phyloP scores from a whole-genome alignment of 805 yeast species.

The Saturnispora silvae region DNA sequence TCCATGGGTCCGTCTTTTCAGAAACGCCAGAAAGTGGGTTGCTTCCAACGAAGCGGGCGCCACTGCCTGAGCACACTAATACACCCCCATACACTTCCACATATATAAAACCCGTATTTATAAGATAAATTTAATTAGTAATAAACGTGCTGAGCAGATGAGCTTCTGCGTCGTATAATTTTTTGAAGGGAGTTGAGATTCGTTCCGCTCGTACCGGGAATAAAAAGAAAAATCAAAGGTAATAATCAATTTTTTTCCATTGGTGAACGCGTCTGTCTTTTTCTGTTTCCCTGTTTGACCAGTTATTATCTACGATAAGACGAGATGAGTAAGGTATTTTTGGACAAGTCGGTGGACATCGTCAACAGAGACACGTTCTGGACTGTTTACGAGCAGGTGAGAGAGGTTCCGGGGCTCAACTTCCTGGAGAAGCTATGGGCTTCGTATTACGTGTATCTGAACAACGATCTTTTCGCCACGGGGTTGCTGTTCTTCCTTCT shows the following conservation, averaged over 20 bases:
- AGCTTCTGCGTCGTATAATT: too few relatives aligned
- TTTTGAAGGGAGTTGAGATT: too few relatives aligned
- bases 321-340: constrained; percentile 17
- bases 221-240: not conserved
- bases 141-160: constrained; percentile 7
- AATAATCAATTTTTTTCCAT: not conserved
- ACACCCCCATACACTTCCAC: too few relatives aligned
- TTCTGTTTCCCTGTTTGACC: not conserved
- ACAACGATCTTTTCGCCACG: constrained; percentile 85
- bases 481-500: constrained; percentile 73
- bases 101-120: too few relatives aligned
- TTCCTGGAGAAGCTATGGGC: constrained; percentile 70
- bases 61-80: too few relatives aligned
- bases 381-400: constrained; percentile 18
- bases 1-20: constrained; percentile 91
- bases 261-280: not conserved
- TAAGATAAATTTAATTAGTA: too few relatives aligned
- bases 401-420: constrained; percentile 28
- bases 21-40: constrained; percentile 92
- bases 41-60: constrained; percentile 22
- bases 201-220: constrained; percentile 8
- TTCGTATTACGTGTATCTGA: constrained; percentile 72
- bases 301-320: too few relatives aligned
- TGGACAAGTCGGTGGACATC: constrained; percentile 17
- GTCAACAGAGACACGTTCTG: constrained; percentile 18